Conservation (phyloP, 768 basidiomycete species). For the Daedalea quercina region DNA sequence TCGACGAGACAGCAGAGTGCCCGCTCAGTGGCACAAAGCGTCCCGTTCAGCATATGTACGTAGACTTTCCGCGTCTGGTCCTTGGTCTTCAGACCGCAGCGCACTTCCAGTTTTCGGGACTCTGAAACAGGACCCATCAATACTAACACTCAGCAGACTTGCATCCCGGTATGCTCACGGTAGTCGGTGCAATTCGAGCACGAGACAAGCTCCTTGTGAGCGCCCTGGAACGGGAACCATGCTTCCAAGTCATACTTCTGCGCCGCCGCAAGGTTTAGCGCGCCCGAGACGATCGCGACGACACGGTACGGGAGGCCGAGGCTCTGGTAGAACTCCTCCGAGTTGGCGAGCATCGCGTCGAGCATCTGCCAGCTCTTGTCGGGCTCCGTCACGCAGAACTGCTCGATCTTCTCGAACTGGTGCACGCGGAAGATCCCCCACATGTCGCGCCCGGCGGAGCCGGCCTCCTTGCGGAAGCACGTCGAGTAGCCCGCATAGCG, state of each 20-base stretch:
- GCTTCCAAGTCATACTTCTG: slow-evolving; percentile 98
- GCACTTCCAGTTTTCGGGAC: slow-evolving; percentile 86
- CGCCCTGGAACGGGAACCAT: slow-evolving; percentile 98
- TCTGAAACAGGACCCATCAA: slow-evolving; percentile 42
- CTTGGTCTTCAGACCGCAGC: slow-evolving; percentile 86
- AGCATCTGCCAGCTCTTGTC: slow-evolving; percentile 94
- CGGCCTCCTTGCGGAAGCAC: slow-evolving; percentile 99
- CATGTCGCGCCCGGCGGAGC: slow-evolving; percentile 94
- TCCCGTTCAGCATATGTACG: slow-evolving; percentile 99
- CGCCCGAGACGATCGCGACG: slow-evolving; percentile 93
- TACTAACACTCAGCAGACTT: not conserved
- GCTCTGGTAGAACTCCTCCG: slow-evolving; percentile 95
- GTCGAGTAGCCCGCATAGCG: slow-evolving; percentile 87
- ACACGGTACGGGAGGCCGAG: slow-evolving; percentile 88
- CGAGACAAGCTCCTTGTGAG: slow-evolving; percentile 95
- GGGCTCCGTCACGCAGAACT: slow-evolving; percentile 94
- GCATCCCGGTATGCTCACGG: slow-evolving; percentile 50
- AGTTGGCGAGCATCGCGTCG: slow-evolving; percentile 82
- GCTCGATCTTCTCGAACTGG: slow-evolving; percentile 98
- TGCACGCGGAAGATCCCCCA: slow-evolving; percentile 99
- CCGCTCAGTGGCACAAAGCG: slow-evolving; percentile 94
- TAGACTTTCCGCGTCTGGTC: slow-evolving; percentile 90
- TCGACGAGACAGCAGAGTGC: slow-evolving; percentile 97
- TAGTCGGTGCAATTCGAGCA: slow-evolving; percentile 99
- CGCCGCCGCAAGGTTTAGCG: slow-evolving; percentile 92